Conservation (phyloP, 2,329 filamentous ascomycete genomes). For the Botrytis porri region DNA sequence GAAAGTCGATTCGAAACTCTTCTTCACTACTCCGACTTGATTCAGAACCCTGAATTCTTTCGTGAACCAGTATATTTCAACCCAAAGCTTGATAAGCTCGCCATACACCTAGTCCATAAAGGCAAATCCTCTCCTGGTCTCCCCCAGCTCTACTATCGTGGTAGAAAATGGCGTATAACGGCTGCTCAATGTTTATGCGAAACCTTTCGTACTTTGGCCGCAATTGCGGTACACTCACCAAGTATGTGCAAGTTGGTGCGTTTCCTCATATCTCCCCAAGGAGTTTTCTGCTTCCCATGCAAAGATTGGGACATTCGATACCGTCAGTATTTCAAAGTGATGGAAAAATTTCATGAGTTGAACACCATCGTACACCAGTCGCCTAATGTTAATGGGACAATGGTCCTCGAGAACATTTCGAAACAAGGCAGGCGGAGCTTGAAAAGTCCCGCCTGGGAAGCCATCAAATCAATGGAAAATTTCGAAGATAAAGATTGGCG, state of each 20-base stretch:
- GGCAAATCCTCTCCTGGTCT: neutral
- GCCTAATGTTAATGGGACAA: neutral
- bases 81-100: neutral
- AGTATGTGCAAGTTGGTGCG: neutral
- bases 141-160: neutral
- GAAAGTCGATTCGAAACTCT: neutral
- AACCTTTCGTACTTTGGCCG: neutral
- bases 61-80: neutral
- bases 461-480: neutral
- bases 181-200: neutral
- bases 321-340: neutral
- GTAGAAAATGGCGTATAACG: neutral
- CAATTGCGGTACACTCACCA: neutral
- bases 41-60: neutral
- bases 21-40: neutral
- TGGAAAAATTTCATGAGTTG: neutral
- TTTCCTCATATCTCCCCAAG: neutral
- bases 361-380: neutral
- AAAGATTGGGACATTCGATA: rapidly evolving
- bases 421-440: neutral
- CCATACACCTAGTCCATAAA: neutral
- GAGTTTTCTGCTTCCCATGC: rapidly evolving
- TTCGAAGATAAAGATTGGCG: neutral
- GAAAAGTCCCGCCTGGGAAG: neutral
- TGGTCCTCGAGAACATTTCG: neutral